These are phyloP conservation scores for Mortierella sp. DNA, from an alignment of 371 early-diverging fungal species.

Conservation along the genomic window DNA sequence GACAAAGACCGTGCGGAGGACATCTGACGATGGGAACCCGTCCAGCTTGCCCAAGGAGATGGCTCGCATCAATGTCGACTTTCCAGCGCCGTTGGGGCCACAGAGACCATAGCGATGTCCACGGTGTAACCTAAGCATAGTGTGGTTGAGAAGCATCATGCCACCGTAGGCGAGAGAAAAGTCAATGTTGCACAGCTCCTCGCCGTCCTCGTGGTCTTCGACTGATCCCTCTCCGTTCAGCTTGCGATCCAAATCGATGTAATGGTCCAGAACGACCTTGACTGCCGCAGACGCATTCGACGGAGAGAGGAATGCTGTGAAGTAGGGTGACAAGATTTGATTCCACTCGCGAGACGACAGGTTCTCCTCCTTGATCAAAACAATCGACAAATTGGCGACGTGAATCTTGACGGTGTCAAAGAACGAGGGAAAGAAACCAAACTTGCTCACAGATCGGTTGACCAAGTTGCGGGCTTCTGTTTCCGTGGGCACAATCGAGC, in stretches of 20 bases:
- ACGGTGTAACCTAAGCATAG: conserved; percentile 79
- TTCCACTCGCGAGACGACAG: conserved; percentile 53
- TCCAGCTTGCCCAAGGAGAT: conserved; percentile 83
- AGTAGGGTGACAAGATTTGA: conserved; percentile 67
- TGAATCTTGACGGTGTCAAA: conserved; percentile 59
- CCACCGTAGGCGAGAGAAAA: conserved; percentile 89
- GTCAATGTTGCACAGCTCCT: conserved; percentile 85
- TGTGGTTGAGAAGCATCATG: conserved; percentile 85
- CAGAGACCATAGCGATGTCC: conserved; percentile 89
- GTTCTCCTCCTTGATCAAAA: conserved; percentile 54
- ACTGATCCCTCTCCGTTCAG: conserved; percentile 60
- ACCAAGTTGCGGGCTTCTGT: conserved; percentile 62
- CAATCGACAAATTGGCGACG: conserved; percentile 41
- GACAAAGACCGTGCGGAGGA: conserved; percentile 79
- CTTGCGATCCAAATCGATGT: conserved; percentile 51
- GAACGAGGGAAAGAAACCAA: conserved; percentile 70
- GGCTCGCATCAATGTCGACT: conserved; percentile 90
- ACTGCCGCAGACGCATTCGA: conserved; percentile 54
- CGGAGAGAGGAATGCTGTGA: conserved; percentile 69
- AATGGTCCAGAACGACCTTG: conserved; percentile 57
- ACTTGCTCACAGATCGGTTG: conserved; percentile 62
- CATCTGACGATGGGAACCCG: conserved; percentile 82
- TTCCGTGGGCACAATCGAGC: conserved; percentile 55
- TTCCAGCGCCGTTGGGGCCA: conserved; percentile 92
- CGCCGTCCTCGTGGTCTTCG: conserved; percentile 78